Conservation (phyloP, 257 asterid genomes). For the Cinchona pubescens region DNA sequence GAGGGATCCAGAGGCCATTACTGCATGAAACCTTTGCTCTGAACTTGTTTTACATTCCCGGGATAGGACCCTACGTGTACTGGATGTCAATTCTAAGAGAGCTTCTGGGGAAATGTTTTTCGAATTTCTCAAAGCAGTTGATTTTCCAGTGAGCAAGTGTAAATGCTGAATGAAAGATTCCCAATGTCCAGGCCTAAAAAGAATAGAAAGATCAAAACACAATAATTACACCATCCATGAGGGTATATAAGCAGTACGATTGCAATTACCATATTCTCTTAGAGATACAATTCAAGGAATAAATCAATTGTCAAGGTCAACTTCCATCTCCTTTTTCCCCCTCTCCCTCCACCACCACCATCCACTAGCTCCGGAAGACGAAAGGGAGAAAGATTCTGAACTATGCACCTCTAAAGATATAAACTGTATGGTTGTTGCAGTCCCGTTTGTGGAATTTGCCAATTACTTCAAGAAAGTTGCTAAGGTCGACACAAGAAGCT, state of each 20-base stretch:
- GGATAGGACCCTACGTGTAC: constrained; percentile 51
- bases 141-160: constrained; percentile 65
- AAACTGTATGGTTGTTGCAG: not conserved
- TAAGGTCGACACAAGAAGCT: not conserved
- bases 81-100: constrained; percentile 76
- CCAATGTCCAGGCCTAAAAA: constrained; percentile 73
- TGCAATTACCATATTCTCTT: not conserved
- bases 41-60: constrained; percentile 73
- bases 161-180: constrained; percentile 63
- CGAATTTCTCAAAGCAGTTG: constrained; percentile 73
- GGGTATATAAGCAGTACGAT: not conserved
- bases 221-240: not conserved
- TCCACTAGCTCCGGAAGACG: not conserved
- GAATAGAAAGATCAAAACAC: constrained; percentile 21
- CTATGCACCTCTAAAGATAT: not conserved
- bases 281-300: not conserved
- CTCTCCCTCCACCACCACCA: not conserved
- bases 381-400: not conserved
- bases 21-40: constrained; percentile 58
- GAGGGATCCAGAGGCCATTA: constrained; percentile 50
- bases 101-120: constrained; percentile 67
- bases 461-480: not conserved
- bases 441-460: too few relatives aligned
- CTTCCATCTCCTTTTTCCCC: not conserved
- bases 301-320: not conserved